Base-by-base conservation (phyloP, 129 eudicot genomes). In the Erigeron canadensis region DNA sequence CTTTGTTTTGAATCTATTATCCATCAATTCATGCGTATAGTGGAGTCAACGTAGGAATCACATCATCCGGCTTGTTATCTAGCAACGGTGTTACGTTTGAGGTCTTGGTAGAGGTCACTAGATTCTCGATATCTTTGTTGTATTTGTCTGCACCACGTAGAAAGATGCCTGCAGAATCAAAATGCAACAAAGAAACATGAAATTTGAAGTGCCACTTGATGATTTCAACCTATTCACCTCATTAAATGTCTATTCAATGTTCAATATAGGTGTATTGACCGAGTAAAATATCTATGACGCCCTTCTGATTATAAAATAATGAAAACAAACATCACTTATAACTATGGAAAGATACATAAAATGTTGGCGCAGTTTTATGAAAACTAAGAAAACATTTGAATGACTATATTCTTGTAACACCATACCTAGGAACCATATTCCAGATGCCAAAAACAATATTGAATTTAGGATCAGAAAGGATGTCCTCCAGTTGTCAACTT, bases 391-490 rank as follows among this genome's bases (percentile, higher is more conserved):
- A 70, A 5, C 40, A 21, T 19, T 22, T 8, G 42, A 50, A 21
- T 23, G 51, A 13, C 53, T 39, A 23, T 11, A 48, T 54, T n/a
- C 41, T 74, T 21, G 46, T 21, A 63, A 69, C 23, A 50, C 8
- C 46, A 21, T 75, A 90, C 97, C 97, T 76, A 80, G 69, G 63
- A 81, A 85, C 97, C 97, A 90, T 71, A 90, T 81, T 28, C 73
- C 80, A 51, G 97, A 79, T 6, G 95, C 88, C 79, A 90, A 59
- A 64, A 90, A 90, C 23, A 90, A 68, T 55, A 90, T 41, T 2
- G 97, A 81, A 17, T 89, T 87, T 66, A 90, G 64, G 56, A 75
- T 55, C 72, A 90, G 78, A 61, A 91, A 82, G 46, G 95, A 81
- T 28, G 15, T 74, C 79, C 97, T 87, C 97, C 97, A 90, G 71